These are phyloP conservation scores for Saussurea involucrata DNA, from an alignment of 129 eudicot genomes.

Conservation along the genomic window DNA sequence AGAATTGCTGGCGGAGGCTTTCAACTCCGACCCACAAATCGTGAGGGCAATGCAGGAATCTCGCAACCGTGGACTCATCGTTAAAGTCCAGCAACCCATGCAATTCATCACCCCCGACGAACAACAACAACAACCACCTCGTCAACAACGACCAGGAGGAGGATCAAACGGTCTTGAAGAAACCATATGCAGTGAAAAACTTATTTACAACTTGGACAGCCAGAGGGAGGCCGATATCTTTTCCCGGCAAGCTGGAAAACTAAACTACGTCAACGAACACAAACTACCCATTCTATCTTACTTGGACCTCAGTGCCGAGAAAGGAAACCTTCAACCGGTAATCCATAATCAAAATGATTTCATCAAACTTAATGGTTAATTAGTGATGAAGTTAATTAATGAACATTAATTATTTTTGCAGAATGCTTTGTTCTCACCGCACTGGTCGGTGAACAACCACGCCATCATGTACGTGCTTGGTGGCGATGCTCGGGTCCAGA, in stretches of 20 bases:
- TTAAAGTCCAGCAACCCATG: constrained; percentile 40
- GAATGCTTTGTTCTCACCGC: constrained; percentile 53
- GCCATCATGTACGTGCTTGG: constrained; percentile 42
- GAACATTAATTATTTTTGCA: constrained; percentile 3
- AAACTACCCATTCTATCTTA: constrained; percentile 54
- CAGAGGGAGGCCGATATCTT: constrained; percentile 45
- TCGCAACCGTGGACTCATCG: constrained; percentile 42
- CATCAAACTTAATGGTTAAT: no score
- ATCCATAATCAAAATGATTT: neutral
- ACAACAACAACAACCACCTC: constrained; percentile 5
- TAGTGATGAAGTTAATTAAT: no score
- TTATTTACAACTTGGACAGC: constrained; percentile 45
- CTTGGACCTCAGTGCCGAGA: constrained; percentile 66
- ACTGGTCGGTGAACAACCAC: constrained; percentile 63
- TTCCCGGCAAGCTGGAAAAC: constrained; percentile 50
- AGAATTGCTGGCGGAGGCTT: constrained; percentile 64
- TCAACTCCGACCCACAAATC: constrained; percentile 30
- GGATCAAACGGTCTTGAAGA: constrained; percentile 50
- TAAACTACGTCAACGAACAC: constrained; percentile 34
- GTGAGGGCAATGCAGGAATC: constrained; percentile 44
- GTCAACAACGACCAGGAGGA: neutral
- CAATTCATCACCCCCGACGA: constrained; percentile 48
- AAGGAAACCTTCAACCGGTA: constrained; percentile 44
- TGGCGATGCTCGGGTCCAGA: constrained; percentile 56
- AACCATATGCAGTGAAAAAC: constrained; percentile 44